Percentiles rank a stretch among this genome's conserved stretches.
These are phyloP conservation scores for Phragmites australis DNA, from an alignment of 176 grass and related monocot species.

Conservation along the genomic window DNA sequence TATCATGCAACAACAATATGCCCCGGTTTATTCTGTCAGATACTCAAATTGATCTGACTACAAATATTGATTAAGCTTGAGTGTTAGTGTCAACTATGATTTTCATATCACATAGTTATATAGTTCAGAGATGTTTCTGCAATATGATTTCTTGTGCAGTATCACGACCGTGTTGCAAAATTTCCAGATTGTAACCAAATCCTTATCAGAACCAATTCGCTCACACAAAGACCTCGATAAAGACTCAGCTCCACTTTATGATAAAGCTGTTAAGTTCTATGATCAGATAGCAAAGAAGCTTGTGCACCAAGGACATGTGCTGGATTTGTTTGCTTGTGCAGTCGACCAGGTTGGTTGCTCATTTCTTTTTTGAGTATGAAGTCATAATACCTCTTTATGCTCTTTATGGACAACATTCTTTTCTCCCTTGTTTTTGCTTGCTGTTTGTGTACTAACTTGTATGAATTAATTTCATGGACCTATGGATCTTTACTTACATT, in stretches of 20 bases:
- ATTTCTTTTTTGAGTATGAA: constrained; percentile 25
- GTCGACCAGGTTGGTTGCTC: constrained; percentile 75
- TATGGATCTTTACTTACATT: neutral
- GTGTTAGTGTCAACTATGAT: neutral
- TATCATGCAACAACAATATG: neutral
- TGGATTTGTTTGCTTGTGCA: constrained; percentile 98
- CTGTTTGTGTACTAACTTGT: neutral
- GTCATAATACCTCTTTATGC: neutral
- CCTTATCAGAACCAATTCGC: constrained; percentile 92
- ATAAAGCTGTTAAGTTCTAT: constrained; percentile 95
- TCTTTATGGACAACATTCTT: constrained; percentile 2
- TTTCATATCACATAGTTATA: constrained; percentile 9
- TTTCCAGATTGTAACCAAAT: constrained; percentile 98
- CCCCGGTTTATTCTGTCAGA: neutral
- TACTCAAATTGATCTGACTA: neutral
- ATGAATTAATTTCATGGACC: constrained; percentile 13
- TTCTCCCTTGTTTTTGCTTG: constrained; percentile 9
- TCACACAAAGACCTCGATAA: constrained; percentile 97
- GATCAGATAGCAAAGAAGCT: constrained; percentile 91
- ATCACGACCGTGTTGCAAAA: constrained; percentile 37
- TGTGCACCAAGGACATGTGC: constrained; percentile 94
- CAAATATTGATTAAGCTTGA: constrained; percentile 14
- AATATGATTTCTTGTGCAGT: constrained; percentile 28
- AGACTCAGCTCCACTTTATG: constrained; percentile 77
- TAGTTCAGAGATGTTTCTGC: constrained; percentile 7